Percentiles rank a stretch among this genome's conserved stretches.
These are phyloP conservation scores for Erythrobasidium yunnanense DNA, from an alignment of 768 basidiomycete genomes.

Conservation along the genomic window DNA sequence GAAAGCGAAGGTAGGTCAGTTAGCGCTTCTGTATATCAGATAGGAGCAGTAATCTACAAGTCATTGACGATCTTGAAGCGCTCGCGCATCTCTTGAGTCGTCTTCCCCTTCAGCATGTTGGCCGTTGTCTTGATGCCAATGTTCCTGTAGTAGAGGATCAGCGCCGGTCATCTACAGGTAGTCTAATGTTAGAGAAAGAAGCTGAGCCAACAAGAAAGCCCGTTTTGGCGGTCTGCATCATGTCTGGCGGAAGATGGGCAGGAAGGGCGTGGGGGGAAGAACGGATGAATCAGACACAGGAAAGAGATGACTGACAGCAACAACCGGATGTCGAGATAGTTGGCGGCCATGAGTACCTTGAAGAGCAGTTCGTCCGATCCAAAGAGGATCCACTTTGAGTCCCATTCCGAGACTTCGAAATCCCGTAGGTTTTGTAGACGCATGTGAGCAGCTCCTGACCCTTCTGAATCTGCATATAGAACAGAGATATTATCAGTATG, in stretches of 20 bases:
- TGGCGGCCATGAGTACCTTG: constrained; percentile 56
- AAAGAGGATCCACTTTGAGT: constrained; percentile 88
- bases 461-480: too few species aligned
- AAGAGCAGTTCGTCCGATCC: constrained; percentile 80
- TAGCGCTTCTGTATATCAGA: too few species aligned
- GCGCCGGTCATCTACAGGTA: not conserved
- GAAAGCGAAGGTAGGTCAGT: not conserved
- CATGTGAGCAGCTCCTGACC: not conserved
- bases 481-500: too few species aligned
- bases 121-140: constrained; percentile 95
- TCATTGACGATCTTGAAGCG: constrained; percentile 32
- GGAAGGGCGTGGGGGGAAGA: too few species aligned
- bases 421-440: constrained; percentile 71
- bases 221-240: too few species aligned
- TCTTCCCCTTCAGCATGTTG: constrained; percentile 99
- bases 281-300: not conserved
- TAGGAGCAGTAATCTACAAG: not conserved
- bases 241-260: too few species aligned
- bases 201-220: too few species aligned
- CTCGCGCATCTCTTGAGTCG: constrained; percentile 87
- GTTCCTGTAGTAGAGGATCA: constrained; percentile 43
- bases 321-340: constrained; percentile 96
- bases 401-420: constrained; percentile 85
- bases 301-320: constrained; percentile 54
- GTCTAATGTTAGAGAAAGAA: too few species aligned